Evolutionary conservation across 2,329 filamentous ascomycete genomes (phyloP), one percentile per base, ranked within the genome.

Genomic region (Xylaria sp.): DNA sequence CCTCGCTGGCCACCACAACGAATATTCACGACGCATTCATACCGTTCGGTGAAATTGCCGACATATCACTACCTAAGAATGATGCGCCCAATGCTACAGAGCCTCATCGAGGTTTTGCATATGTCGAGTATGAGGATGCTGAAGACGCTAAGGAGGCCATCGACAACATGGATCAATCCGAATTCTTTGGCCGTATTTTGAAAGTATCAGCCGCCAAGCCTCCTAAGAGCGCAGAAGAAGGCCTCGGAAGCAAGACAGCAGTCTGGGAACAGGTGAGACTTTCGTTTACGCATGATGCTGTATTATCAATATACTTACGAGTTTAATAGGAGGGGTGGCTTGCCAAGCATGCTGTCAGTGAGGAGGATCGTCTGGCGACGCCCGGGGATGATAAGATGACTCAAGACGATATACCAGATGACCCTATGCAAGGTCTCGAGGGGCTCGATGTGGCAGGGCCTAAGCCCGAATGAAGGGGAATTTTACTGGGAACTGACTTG

Each of bases 151-250:
- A 90, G 77, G 95, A 98, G 81, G 96, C 96, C 59, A 97, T 99
- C 79, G 94, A 98, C 85, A 99, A 99, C 79, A 98, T 99, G 95
- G 93, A 99, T 79, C 94, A 97, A 79, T 92, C 94, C 69, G 95
- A 98, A 82, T 88, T 99, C 54, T 98, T 95, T 79, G 97, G 96
- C 11, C 89, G 93, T 68, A 91, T 96, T 15, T 91, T 99, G 79
- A 97, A 94, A 80, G 95, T 98, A 60, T 94, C 93, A 53, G 88
- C 92, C 64, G 97, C 97, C 51, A 99, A 97, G 81, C 89, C 93
- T 38, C 93, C 96, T 71, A 97, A 97, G 84, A 93, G 93, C 75
- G 88, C 89, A 59, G 92, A 92, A 62, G 93, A 97, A 79, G 94
- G 94, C 0, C 80, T 99, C 53, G 94, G 95, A 28, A 97, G 93